These are phyloP conservation scores for Immersiella caudata DNA, from an alignment of 495 filamentous ascomycete species.

Conservation along the genomic window DNA sequence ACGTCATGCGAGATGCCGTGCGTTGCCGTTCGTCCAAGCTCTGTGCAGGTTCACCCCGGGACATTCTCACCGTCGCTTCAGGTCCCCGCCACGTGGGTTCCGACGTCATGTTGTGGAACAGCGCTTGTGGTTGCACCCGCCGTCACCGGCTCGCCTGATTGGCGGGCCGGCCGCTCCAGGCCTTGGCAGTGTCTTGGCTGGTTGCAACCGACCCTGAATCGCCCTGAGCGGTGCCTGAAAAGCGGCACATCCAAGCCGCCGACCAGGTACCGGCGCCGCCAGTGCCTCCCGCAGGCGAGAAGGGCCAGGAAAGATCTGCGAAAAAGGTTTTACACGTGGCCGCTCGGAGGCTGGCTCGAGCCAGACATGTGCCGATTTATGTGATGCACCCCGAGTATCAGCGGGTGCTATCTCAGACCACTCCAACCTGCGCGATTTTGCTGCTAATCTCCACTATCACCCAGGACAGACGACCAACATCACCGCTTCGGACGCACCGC, in stretches of 20 bases:
- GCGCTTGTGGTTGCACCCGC: neutral
- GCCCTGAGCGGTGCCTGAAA: neutral
- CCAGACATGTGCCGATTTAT: conserved; percentile 1
- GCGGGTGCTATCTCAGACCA: neutral
- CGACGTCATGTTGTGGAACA: conserved; percentile 26
- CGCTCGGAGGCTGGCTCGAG: neutral
- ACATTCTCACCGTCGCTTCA: neutral
- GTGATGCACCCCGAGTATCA: neutral
- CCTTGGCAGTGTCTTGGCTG: neutral
- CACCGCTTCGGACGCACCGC: conserved; percentile 1
- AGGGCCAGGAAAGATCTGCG: neutral
- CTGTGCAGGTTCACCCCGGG: neutral
- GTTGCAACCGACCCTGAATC: conserved; percentile 2
- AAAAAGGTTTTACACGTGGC: conserved; percentile 4
- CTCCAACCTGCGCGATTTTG: conserved; percentile 1
- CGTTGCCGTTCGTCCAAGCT: neutral
- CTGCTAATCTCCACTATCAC: neutral
- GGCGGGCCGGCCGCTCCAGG: neutral
- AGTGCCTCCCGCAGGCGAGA: neutral
- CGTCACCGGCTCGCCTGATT: neutral
- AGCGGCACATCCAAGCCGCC: neutral
- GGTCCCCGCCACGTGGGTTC: conserved; percentile 11
- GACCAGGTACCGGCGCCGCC: neutral
- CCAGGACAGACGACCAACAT: neutral
- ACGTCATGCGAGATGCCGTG: conserved; percentile 20